Evolutionary conservation across 805 yeast species (phyloP).

Genomic region (Saturnispora quitensis): DNA sequence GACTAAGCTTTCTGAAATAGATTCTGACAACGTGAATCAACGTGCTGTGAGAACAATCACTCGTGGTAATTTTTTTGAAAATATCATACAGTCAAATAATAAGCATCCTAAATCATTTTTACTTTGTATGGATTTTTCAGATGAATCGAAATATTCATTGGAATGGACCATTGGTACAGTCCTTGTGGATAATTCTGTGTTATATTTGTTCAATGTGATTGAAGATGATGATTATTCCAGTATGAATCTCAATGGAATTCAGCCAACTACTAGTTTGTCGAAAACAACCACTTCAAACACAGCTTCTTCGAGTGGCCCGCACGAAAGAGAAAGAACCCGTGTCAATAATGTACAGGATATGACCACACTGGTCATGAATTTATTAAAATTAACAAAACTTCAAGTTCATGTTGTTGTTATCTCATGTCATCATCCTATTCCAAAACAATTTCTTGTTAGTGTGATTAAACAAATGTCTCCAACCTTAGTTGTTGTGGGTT

Average conservation of each 20-base stretch:
- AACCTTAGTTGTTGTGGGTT: slow-evolving; percentile 65
- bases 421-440: slow-evolving; percentile 67
- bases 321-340: slow-evolving; percentile 30
- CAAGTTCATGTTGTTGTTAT: slow-evolving; percentile 69
- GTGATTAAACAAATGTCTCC: slow-evolving; percentile 65
- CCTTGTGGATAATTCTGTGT: slow-evolving; percentile 70
- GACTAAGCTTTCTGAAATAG: slow-evolving; percentile 46
- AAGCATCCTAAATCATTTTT: slow-evolving; percentile 48
- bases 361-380: slow-evolving; percentile 31
- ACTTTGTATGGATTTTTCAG: slow-evolving; percentile 73
- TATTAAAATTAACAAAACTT: slow-evolving; percentile 55
- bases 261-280: slow-evolving; percentile 15
- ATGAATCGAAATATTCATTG: slow-evolving; percentile 74
- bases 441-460: slow-evolving; percentile 61
- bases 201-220: slow-evolving; percentile 59
- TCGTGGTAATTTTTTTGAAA: slow-evolving; percentile 54
- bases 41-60: slow-evolving; percentile 64
- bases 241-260: slow-evolving; percentile 30
- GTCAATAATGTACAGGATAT: slow-evolving; percentile 35
- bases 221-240: slow-evolving; percentile 34
- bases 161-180: slow-evolving; percentile 87
- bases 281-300: slow-evolving; percentile 6
- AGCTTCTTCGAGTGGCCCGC: not conserved
- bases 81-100: slow-evolving; percentile 19
- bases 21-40: slow-evolving; percentile 41